These are phyloP conservation scores for Podospora tetraspora DNA, from an alignment of 495 filamentous ascomycete genomes.

Conservation along the genomic window DNA sequence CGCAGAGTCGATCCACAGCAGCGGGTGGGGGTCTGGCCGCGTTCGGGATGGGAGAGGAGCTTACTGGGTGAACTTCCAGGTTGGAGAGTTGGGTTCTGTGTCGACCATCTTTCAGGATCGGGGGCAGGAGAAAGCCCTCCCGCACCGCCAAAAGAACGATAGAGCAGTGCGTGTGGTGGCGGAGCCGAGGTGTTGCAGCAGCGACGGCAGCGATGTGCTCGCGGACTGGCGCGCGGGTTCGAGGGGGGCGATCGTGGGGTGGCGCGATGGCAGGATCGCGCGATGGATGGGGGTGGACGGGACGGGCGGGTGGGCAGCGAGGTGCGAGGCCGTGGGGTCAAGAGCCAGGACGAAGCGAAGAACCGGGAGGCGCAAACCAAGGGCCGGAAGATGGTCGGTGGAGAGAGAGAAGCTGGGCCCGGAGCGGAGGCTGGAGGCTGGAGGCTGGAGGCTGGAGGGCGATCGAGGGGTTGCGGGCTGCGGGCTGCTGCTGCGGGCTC, in stretches of 20 bases:
- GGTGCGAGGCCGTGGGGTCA: background rate
- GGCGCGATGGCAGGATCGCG: background rate
- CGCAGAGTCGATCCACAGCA: background rate
- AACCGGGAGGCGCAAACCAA: background rate
- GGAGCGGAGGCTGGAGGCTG: background rate
- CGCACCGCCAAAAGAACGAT: constrained; percentile 23
- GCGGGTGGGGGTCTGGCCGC: background rate
- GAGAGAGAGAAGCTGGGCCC: background rate
- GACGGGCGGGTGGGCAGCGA: background rate
- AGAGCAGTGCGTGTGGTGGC: constrained; percentile 4
- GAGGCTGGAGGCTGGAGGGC: background rate
- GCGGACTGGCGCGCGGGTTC: background rate
- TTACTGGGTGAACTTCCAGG: constrained; percentile 99
- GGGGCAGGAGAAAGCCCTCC: constrained; percentile 20
- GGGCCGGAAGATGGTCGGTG: background rate
- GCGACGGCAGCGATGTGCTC: background rate
- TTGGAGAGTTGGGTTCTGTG: constrained; percentile 85
- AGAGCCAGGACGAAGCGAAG: background rate
- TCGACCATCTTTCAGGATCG: constrained; percentile 78
- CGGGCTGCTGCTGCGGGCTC: background rate
- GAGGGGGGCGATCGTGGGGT: background rate
- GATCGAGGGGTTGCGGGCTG: background rate
- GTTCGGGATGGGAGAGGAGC: constrained; percentile 29
- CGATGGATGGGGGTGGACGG: background rate
- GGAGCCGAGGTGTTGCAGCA: background rate